Evolutionary conservation across 2,329 filamentous ascomycete genomes (phyloP).

Genomic region (Blastomyces emzantsi): DNA sequence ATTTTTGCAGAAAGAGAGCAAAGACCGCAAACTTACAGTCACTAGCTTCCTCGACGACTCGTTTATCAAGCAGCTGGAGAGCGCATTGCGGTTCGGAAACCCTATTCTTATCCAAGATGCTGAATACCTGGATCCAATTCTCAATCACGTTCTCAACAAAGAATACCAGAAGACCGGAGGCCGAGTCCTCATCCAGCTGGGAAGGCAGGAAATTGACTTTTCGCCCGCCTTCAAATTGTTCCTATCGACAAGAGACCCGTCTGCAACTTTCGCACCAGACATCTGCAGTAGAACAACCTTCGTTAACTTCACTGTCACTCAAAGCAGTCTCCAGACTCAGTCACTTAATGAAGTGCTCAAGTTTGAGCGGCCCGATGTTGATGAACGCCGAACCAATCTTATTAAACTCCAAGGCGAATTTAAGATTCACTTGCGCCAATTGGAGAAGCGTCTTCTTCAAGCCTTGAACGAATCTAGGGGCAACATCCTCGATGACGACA

Average conservation of each 20-base stretch:
- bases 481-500: slow-evolving; percentile 96
- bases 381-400: slow-evolving; percentile 90
- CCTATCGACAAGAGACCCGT: slow-evolving; percentile 90
- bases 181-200: slow-evolving; percentile 94
- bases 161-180: slow-evolving; percentile 98
- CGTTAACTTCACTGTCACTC: slow-evolving; percentile 98
- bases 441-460: slow-evolving; percentile 89
- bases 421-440: slow-evolving; percentile 90
- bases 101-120: slow-evolving; percentile 98
- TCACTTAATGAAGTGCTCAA: slow-evolving; percentile 96
- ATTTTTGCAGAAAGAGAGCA: slow-evolving; percentile 90
- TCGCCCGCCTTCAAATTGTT: slow-evolving; percentile 94
- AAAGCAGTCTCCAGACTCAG: slow-evolving; percentile 97
- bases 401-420: slow-evolving; percentile 99
- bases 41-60: slow-evolving; percentile 98
- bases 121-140: slow-evolving; percentile 90
- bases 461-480: slow-evolving; percentile 95
- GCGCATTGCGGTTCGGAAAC: slow-evolving; percentile 92
- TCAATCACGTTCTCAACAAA: slow-evolving; percentile 98
- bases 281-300: slow-evolving; percentile 98
- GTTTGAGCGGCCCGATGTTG: slow-evolving; percentile 92
- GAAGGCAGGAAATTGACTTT: slow-evolving; percentile 98
- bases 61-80: slow-evolving; percentile 96
- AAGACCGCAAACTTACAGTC: slow-evolving; percentile 84
- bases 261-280: slow-evolving; percentile 88